Evolutionary conservation across 2,329 filamentous ascomycete genomes (phyloP), one percentile per base, ranked within the genome.

Genomic region (Talaromyces sp.): DNA sequence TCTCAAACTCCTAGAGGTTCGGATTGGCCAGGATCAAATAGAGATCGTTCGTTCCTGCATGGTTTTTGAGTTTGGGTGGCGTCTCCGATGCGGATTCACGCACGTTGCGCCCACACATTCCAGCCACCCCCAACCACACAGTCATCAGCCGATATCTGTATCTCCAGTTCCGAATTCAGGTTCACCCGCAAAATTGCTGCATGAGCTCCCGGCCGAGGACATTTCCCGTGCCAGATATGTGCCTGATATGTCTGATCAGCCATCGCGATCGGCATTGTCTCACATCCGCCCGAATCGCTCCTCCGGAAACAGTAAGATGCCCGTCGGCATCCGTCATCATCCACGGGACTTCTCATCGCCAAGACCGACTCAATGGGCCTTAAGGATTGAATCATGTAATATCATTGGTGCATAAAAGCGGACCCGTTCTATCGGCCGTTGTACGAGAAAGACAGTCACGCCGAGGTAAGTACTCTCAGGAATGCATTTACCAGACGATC

Each of bases 281-380:
- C 35, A 49, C 36, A 39, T 54, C 40, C 39, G 49, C 44, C 24
- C 39, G 48, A 41, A 51, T 20, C 13, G 11, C 14, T 22, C 43
- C 37, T n/a, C 53, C 56, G 43, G 24, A 59, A 55, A 35, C 2
- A 48, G 54, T 50, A 22, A 52, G 44, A 49, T 6, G 33, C 10
- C 51, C 53, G 56, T 42, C 35, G 43, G 37, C 32, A 43, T 33
- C 53, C 51, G 52, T 50, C 43, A 16, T 32, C 40, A 49, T 42
- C 53, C 47, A 51, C 19, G 39, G 50, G 14, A 40, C 43, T 37
- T 16, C 14, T 22, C 24, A 55, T 46, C 46, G 50, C 46, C 47
- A 52, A 53, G 47, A 37, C 33, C 16, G 19, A 54, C 19, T 40
- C 11, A 48, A 43, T 41, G 27, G 16, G 20, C 33, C 39, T 27